Conservation (phyloP, 306 rosid genomes). For the Malus fusca region DNA sequence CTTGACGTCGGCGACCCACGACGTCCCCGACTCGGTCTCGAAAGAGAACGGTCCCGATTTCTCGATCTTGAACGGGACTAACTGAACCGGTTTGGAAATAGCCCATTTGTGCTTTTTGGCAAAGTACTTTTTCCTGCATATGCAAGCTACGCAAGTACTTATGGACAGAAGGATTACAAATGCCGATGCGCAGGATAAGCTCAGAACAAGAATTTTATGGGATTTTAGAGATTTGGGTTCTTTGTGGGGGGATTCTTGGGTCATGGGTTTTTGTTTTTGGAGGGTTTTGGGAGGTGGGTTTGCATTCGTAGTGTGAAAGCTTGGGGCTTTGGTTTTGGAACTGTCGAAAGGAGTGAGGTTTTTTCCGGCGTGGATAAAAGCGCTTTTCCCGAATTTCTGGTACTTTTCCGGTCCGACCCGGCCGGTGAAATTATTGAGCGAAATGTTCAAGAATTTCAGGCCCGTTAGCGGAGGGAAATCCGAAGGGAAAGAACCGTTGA, state of each 20-base stretch:
- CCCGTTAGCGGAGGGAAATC: constrained; percentile 63
- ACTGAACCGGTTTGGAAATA: constrained; percentile 67
- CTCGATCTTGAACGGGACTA: constrained; percentile 45
- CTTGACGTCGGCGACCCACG: constrained; percentile 83
- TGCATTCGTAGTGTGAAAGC: not conserved
- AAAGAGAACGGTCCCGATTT: constrained; percentile 87
- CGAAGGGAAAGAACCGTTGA: constrained; percentile 66
- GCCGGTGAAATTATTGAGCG: constrained; percentile 53
- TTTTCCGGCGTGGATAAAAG: constrained; percentile 54
- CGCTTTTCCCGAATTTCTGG: constrained; percentile 44
- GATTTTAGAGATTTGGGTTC: constrained; percentile 22
- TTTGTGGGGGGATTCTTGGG: not conserved
- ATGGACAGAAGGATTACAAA: constrained; percentile 11
- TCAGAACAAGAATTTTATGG: constrained; percentile 15
- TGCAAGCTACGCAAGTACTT: constrained; percentile 13
- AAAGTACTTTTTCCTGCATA: constrained; percentile 32
- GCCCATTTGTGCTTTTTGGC: constrained; percentile 73
- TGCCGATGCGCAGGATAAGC: constrained; percentile 27
- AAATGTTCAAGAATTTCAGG: constrained; percentile 55
- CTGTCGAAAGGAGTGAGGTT: constrained; percentile 18
- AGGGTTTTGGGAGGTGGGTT: not conserved
- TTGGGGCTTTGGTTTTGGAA: constrained; percentile 25
- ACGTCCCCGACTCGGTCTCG: constrained; percentile 82
- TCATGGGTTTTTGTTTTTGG: constrained; percentile 12
- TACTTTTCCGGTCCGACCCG: constrained; percentile 2